Percentiles rank a stretch among this genome's conserved stretches.
These are phyloP conservation scores for Blumeria graminis DNA, from an alignment of 2,329 filamentous ascomycete genomes.

Conservation along the genomic window DNA sequence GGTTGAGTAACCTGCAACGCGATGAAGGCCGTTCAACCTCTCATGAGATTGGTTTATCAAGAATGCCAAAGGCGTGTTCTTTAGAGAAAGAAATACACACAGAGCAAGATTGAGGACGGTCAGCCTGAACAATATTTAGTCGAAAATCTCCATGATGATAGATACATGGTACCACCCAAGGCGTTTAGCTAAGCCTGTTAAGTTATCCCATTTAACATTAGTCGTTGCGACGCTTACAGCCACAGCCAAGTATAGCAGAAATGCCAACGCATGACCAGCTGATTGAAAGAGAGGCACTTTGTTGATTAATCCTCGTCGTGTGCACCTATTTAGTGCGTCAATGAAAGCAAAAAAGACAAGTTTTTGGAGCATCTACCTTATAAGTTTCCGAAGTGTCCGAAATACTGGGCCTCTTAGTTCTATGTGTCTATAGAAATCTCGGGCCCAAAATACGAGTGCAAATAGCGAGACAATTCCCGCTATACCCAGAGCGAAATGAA, in stretches of 20 bases:
- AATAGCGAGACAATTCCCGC: slow-evolving; percentile 8
- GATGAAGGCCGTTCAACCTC: slow-evolving; percentile 31
- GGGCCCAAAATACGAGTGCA: slow-evolving; percentile 7
- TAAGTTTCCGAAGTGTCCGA: slow-evolving; percentile 4
- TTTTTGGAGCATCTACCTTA: slow-evolving; percentile 4
- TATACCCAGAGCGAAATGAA: slow-evolving; percentile 8
- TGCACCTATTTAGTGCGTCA: slow-evolving; percentile 1
- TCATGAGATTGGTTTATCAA: slow-evolving; percentile 31
- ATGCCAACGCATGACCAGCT: slow-evolving; percentile 17
- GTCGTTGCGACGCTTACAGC: slow-evolving; percentile 17
- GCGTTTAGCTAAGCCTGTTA: slow-evolving; percentile 4
- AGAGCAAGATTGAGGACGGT: slow-evolving; percentile 23
- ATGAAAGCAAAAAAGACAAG: not conserved
- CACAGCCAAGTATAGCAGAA: slow-evolving; percentile 15
- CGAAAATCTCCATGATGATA: slow-evolving; percentile 7
- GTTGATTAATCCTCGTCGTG: slow-evolving; percentile 7
- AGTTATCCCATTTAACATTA: slow-evolving; percentile 8
- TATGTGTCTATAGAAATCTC: slow-evolving; percentile 5
- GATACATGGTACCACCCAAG: slow-evolving; percentile 8
- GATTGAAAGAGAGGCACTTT: slow-evolving; percentile 17
- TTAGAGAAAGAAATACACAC: slow-evolving; percentile 29
- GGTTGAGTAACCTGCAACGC: slow-evolving; percentile 23
- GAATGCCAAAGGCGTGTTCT: slow-evolving; percentile 30
- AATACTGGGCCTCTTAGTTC: not conserved
- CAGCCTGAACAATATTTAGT: slow-evolving; percentile 17